Evolutionary conservation across 345 rosid species (phyloP).

Genomic region (Murraya paniculata): DNA sequence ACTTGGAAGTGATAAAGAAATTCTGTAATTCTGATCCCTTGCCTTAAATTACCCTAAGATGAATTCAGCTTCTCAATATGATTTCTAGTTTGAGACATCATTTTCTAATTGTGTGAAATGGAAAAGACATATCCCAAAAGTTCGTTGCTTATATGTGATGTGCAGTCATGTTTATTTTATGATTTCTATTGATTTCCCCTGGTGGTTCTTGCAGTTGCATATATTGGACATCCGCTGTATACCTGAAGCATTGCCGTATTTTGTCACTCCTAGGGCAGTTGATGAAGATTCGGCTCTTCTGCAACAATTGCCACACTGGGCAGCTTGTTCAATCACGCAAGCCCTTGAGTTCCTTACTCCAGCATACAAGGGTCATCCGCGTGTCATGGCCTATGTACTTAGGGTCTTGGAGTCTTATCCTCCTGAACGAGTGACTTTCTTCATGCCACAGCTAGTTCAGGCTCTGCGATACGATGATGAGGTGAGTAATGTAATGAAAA

Average conservation of each 20-base stretch:
- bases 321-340: conserved; percentile 95
- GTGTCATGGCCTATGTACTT: conserved; percentile 99
- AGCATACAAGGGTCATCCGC: conserved; percentile 92
- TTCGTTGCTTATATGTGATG: background rate
- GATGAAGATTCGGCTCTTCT: conserved; percentile 89
- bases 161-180: background rate
- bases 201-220: conserved; percentile 55
- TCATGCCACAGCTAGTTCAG: conserved; percentile 99
- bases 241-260: conserved; percentile 95
- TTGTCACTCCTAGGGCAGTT: conserved; percentile 93
- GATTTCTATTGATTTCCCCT: conserved; percentile 13
- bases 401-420: conserved; percentile 98
- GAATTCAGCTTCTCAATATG: background rate
- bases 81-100: background rate
- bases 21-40: background rate
- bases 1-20: background rate
- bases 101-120: background rate
- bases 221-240: conserved; percentile 74
- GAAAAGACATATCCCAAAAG: background rate
- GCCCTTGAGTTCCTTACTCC: conserved; percentile 97
- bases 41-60: background rate
- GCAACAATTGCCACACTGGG: conserved; percentile 99
- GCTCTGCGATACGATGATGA: conserved; percentile 86
- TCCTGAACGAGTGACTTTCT: conserved; percentile 92
- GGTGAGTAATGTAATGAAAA: conserved; percentile 40